Evolutionary conservation across 2,329 filamentous ascomycete genomes (phyloP).

Genomic region (Fusarium tuaranense): DNA sequence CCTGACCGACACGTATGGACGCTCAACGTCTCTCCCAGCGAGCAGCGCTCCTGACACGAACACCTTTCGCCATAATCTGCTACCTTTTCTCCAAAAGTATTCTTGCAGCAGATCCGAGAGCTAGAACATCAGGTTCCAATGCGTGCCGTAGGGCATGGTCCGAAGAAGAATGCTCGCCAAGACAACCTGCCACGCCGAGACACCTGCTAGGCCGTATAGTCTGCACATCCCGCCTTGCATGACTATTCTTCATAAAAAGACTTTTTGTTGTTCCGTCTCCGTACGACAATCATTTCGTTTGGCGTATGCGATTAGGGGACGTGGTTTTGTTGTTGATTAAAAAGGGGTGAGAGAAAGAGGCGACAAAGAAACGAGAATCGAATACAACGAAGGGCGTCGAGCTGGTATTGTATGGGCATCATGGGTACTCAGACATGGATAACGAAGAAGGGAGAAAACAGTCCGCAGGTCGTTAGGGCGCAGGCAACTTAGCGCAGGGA

Average conservation of each 20-base stretch:
- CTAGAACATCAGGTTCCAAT: conserved; percentile 16
- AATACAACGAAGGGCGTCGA: conserved; percentile 65
- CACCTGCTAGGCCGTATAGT: conserved; percentile 44
- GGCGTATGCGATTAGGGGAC: conserved; percentile 52
- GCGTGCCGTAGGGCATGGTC: conserved; percentile 14
- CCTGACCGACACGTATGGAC: conserved; percentile 38
- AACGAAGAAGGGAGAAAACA: conserved; percentile 53
- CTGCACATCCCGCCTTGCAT: conserved; percentile 48
- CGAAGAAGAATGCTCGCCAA: conserved; percentile 28
- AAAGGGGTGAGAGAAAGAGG: conserved; percentile 52
- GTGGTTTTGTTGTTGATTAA: conserved; percentile 53
- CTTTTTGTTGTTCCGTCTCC: conserved; percentile 48
- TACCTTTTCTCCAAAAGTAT: conserved; percentile 36
- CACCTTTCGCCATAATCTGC: conserved; percentile 36
- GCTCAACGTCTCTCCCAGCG: conserved; percentile 29
- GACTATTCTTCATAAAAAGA: conserved; percentile 53
- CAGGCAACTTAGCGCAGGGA: conserved; percentile 82
- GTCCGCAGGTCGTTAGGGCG: conserved; percentile 36
- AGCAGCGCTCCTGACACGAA: conserved; percentile 25
- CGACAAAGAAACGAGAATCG: conserved; percentile 54
- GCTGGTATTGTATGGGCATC: conserved; percentile 71
- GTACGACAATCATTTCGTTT: conserved; percentile 49
- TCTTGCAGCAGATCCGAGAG: conserved; percentile 26
- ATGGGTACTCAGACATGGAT: conserved; percentile 69
- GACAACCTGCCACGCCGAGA: conserved; percentile 31